Base-by-base conservation (phyloP, 495 filamentous ascomycete genomes). In the Penicillium fimorum region DNA sequence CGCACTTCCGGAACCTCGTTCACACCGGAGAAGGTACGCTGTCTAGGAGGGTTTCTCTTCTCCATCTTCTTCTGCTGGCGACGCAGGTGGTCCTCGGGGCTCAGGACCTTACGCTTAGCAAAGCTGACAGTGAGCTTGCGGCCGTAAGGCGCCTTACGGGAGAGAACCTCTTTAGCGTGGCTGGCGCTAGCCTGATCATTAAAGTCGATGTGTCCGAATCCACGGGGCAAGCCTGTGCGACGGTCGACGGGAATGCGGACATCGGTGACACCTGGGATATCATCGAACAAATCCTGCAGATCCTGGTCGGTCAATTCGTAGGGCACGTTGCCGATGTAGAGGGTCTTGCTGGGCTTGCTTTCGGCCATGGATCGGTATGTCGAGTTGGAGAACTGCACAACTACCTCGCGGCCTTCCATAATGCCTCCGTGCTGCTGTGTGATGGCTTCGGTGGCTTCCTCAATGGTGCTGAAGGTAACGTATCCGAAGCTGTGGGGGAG, bases 181-280 rank as follows among this genome's bases (percentile, higher is more conserved):
- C 69, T 55, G 11, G 93, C 91, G 40, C 79, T 81, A 51, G 80
- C 71, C 11, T 86, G 60, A 63, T 89, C 82, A 18, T 78, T 54
- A 67, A 98, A 98, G 63, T 97, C 93, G 20, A 85, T 89, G 67
- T 97, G 94, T 10, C 86, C 88, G 65, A 96, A 98, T 45, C 94
- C 94, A 60, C 90, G 82, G 17, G 89, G 90, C 70, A 90, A 86
- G 13, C 94, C 93, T 5, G 92, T 93, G 24, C 87, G 82, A 50
- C 91, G 83, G 71, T 98, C 94, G 58, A 97, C 88, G 37, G 94
- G 88, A 32, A 98, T 86, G 44, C 94, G 84, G 32, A 98, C 85
- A 61, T 97, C 92, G 53, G 81, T 70, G 22, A 94, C 79, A 66
- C 89, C 87, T 32, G 77, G 71, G 40, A 96, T 73, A 13, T 84